Base-by-base conservation (phyloP, 2,329 filamentous ascomycete species). In the Exophiala oligosperma region DNA sequence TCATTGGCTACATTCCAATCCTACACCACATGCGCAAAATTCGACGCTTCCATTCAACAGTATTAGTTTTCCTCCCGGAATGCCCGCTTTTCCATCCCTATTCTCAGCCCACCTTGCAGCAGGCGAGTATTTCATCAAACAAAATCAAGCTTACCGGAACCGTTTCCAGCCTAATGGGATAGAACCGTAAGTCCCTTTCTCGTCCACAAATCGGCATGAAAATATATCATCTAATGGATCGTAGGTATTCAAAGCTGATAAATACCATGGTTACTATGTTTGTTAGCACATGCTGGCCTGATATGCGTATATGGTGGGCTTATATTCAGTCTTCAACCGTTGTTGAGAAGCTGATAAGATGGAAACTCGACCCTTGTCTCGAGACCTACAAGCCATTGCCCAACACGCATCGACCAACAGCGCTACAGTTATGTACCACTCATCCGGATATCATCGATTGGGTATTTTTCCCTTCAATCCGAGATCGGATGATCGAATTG, bases 281-380 rank as follows among this genome's bases (percentile, higher is more conserved):
- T 35, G 53, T 56, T 3, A n/a, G 51, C n/a, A 56, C 53, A 8
- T 50, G 46, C 17, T 56, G 53, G 53, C 53, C 53, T 2, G 53
- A 43, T 9, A 56, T 51, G 46, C 38, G 52, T 9, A 26, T 48
- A 8, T 54, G 52, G 52, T 54, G 52, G 52, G 41, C 52, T 5
- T 54, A 54, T 26, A 47, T 54, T 2, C 41, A 48, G 17, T 48
- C 52, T 17, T 46, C 52, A 6, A 26, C 40, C 12, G 41, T 48
- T 4, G 52, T 54, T 8, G 52, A 54, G 17, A 54, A 48, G 21
- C 41, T 54, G 8, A 14, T 54, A 11, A 5, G 43, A 9, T 54
- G 52, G 52, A 48, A 26, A 26, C 52, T 54, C 11, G 52, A 54
- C 21, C 43, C 40, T 1, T 54, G 52, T 37, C 28, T 48, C 3